phyloP scores from a whole-genome alignment of 768 basidiomycete genomes.

The Leccinum variicolor region DNA sequence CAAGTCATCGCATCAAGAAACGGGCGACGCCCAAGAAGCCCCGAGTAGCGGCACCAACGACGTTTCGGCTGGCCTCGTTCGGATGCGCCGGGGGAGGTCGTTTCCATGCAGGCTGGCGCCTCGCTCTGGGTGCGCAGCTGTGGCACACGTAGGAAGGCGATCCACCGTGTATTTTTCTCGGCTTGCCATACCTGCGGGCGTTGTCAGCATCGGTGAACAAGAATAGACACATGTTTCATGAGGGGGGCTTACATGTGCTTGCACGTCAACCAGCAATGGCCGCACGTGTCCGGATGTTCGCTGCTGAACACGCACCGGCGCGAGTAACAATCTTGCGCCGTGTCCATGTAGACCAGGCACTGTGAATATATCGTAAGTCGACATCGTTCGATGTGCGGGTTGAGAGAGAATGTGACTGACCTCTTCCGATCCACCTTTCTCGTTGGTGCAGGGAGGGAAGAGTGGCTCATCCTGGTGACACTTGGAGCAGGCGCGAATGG shows the following conservation, averaged over 20 bases:
- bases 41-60: not conserved
- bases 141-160: constrained; percentile 30
- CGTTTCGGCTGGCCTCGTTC: not conserved
- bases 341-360: constrained; percentile 26
- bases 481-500: constrained; percentile 31
- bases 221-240: not conserved
- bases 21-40: constrained; percentile 7
- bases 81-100: constrained; percentile 16
- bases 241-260: constrained; percentile 19
- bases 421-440: constrained; percentile 18
- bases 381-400: not conserved
- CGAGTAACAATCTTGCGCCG: constrained; percentile 31
- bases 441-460: constrained; percentile 18
- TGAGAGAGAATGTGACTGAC: constrained; percentile 3
- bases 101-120: constrained; percentile 20
- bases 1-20: constrained; percentile 12
- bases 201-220: not conserved
- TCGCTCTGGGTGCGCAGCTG: constrained; percentile 19
- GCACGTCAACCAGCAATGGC: constrained; percentile 28
- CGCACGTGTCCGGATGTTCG: constrained; percentile 25
- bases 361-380: not conserved
- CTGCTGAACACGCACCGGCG: constrained; percentile 29
- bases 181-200: constrained; percentile 27
- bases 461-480: constrained; percentile 25
- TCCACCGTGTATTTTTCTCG: constrained; percentile 29